A percentile compares a stretch with the other conserved stretches of the same genome.
phyloP scores from a whole-genome alignment of 495 filamentous ascomycete species.

The Aspergillus funiculosus region DNA sequence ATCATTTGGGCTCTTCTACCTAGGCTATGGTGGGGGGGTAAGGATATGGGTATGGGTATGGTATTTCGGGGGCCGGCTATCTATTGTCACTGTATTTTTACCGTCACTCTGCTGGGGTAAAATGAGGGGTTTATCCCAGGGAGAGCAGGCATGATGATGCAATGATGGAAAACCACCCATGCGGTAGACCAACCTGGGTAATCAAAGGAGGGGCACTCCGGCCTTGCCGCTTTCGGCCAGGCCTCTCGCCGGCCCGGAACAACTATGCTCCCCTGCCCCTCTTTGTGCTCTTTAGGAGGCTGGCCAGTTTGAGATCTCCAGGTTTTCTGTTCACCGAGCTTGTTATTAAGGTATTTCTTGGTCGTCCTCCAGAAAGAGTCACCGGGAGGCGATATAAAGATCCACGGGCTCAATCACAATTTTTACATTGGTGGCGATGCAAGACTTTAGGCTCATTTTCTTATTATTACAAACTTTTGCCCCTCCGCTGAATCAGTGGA shows the following conservation, averaged over 20 bases:
- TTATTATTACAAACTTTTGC: not conserved
- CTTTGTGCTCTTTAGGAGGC: not conserved
- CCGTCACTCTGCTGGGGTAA: slow-evolving; percentile 2
- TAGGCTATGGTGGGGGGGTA: too few relatives aligned
- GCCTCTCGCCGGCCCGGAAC: slow-evolving; percentile 7
- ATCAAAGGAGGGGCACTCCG: slow-evolving; percentile 16
- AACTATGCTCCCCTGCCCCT: slow-evolving; percentile 16
- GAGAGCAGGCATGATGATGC: too few relatives aligned
- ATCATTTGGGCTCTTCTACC: slow-evolving; percentile 15
- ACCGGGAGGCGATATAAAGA: slow-evolving; percentile 16
- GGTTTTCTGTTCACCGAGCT: slow-evolving; percentile 5
- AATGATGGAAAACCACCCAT: slow-evolving; percentile 3
- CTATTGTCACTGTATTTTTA: not conserved
- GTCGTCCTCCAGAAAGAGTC: slow-evolving; percentile 19
- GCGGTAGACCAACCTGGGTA: not conserved
- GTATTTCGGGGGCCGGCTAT: slow-evolving; percentile 7
- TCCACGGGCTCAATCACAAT: slow-evolving; percentile 19
- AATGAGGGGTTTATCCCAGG: too few relatives aligned
- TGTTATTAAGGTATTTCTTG: slow-evolving; percentile 11
- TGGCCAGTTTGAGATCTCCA: too few relatives aligned
- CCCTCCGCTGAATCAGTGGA: not conserved
- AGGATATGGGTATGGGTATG: too few relatives aligned
- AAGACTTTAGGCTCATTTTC: not conserved
- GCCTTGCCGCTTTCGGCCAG: slow-evolving; percentile 19
- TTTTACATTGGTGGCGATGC: slow-evolving; percentile 13